Evolutionary conservation across 768 basidiomycete species (phyloP).

Genomic region (Omphalotus guepiniiformis): DNA sequence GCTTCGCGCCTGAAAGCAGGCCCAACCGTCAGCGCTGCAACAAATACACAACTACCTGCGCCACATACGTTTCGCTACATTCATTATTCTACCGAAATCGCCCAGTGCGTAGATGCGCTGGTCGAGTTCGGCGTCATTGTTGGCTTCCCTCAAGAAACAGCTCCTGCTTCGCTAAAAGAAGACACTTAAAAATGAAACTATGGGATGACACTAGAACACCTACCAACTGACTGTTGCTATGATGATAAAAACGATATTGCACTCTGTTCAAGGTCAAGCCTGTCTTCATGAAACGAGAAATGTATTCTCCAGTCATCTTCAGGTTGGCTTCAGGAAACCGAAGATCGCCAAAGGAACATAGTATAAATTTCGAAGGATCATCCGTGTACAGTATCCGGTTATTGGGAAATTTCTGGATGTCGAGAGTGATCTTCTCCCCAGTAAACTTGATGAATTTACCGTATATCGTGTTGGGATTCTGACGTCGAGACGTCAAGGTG

Average conservation of each 20-base stretch:
- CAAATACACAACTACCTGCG: not conserved
- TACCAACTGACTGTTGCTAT: slow-evolving; percentile 69
- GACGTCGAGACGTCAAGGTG: slow-evolving; percentile 24
- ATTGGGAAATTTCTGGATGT: slow-evolving; percentile 44
- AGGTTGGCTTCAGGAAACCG: slow-evolving; percentile 52
- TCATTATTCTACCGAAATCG: slow-evolving; percentile 59
- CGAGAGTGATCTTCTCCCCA: slow-evolving; percentile 44
- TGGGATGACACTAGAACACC: slow-evolving; percentile 2
- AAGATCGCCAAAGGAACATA: slow-evolving; percentile 48
- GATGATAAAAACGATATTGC: slow-evolving; percentile 67
- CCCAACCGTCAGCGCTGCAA: not conserved
- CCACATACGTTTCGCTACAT: slow-evolving; percentile 54
- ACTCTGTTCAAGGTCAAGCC: slow-evolving; percentile 55
- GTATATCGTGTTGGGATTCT: slow-evolving; percentile 21
- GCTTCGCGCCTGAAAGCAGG: slow-evolving; percentile 53
- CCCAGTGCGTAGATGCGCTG: slow-evolving; percentile 52
- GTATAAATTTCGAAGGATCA: slow-evolving; percentile 51
- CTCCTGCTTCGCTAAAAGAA: slow-evolving; percentile 56
- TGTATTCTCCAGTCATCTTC: slow-evolving; percentile 49
- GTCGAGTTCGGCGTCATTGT: slow-evolving; percentile 53
- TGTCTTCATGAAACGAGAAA: slow-evolving; percentile 46
- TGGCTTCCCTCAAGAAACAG: slow-evolving; percentile 57
- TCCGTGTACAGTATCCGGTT: slow-evolving; percentile 60
- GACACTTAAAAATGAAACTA: slow-evolving; percentile 1
- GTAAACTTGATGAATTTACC: slow-evolving; percentile 53